Base-by-base conservation (phyloP, 2,329 filamentous ascomycete species). In the Pezicula rhizophila region DNA sequence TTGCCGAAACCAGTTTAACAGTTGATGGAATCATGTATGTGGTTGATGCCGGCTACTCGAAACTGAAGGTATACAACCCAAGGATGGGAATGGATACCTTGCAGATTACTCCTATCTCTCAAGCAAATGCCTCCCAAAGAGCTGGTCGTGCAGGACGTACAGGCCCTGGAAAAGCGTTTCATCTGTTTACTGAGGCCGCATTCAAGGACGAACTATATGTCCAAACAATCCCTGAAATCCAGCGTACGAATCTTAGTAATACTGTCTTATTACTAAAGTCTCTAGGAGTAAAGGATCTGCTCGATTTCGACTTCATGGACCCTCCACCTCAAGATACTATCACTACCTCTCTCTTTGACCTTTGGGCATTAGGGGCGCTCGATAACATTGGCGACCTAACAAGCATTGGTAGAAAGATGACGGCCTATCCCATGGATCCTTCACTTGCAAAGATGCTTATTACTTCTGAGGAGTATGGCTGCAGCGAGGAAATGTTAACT, bases 11-110 rank as follows among this genome's bases (percentile, higher is more conserved):
- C 0, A 96, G 90, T 75, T 74, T 99, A 70, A 99, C 93, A 0
- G 93, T 99, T 5, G 93, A 99, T 64, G 93, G 93, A 57, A 99
- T 99, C 69, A 97, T 97, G 85, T 99, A 96, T 61, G 93, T 99
- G 18, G 93, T 99, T 4, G 93, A 99, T 66, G 84, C 89, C 2
- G 93, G 93, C 0, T 99, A 92, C 67, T 95, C 90, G 2, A 99
- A 99, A 67, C 80, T 97, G 64, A 99, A 99, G 66, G 93, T 99
- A 4, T 99, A 97, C 70, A 99, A 99, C 61, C 91, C 93, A 5
- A 87, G 91, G 46, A 97, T 99, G 89, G 93, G 93, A 49, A 99
- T 99, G 93, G 93, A 99, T 63, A 96, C 92, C 0, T 79, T 99
- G 12, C 93, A 97, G 63, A 95, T 99, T 57, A 99, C 93, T 0